Conservation (phyloP, 176 grass and related monocot species). For the Cymbopogon citratus region DNA sequence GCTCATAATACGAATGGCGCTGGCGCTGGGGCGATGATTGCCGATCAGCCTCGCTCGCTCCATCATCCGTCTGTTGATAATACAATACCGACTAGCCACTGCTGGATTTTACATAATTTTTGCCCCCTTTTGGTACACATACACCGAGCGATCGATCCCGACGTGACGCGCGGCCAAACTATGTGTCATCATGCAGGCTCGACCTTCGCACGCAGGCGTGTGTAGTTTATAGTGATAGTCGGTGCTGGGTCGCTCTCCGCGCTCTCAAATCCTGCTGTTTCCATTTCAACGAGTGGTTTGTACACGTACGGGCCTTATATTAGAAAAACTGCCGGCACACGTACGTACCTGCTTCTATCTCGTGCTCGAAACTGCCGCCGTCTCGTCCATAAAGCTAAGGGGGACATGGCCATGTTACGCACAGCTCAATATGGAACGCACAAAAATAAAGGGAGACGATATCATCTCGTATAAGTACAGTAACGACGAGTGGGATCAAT, state of each 20-base stretch:
- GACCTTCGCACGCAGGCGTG: not conserved
- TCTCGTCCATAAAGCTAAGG: not conserved
- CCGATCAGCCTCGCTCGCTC: too few relatives aligned
- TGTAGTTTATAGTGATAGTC: not conserved
- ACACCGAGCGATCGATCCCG: not conserved
- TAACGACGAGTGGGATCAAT: not conserved
- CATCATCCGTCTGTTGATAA: too few relatives aligned
- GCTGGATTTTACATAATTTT: too few relatives aligned
- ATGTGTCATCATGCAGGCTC: not conserved
- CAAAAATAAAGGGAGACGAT: not conserved
- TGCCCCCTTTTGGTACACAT: too few relatives aligned
- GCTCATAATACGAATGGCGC: too few relatives aligned
- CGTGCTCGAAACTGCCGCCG: not conserved
- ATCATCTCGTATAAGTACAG: not conserved
- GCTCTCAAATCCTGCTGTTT: not conserved
- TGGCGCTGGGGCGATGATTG: too few relatives aligned
- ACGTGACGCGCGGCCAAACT: constrained; percentile 33
- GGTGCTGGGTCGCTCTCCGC: constrained; percentile 31
- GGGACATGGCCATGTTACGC: not conserved
- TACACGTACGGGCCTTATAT: not conserved
- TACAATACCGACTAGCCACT: too few relatives aligned
- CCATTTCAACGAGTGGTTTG: not conserved
- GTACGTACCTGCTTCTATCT: constrained; percentile 13
- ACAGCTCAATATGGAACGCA: not conserved
- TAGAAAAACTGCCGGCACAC: not conserved